Conservation (phyloP, 1,139 yeast genomes). For the Suhomyces terraborum region DNA sequence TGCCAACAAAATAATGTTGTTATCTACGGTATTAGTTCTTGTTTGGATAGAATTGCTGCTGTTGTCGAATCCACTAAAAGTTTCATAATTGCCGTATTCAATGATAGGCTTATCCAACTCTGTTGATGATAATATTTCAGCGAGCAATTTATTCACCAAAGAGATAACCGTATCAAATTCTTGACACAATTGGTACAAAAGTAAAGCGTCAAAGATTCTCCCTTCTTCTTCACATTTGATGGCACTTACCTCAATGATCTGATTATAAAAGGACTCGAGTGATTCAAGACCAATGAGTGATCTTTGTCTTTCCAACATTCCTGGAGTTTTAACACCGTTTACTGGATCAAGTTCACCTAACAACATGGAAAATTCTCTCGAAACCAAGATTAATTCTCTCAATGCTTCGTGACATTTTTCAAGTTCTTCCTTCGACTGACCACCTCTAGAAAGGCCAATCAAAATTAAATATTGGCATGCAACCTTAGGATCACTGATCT, state of each 20-base stretch:
- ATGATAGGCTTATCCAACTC: slow-evolving; percentile 68
- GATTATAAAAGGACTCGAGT: slow-evolving; percentile 48
- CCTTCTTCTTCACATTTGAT: slow-evolving; percentile 91
- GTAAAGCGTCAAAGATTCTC: slow-evolving; percentile 79
- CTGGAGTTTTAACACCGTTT: slow-evolving; percentile 80
- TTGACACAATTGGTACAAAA: slow-evolving; percentile 84
- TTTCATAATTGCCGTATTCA: slow-evolving; percentile 39
- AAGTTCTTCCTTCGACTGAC: slow-evolving; percentile 45
- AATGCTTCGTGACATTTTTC: slow-evolving; percentile 75
- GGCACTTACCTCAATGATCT: slow-evolving; percentile 85
- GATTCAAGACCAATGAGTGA: slow-evolving; percentile 61
- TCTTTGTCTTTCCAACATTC: slow-evolving; percentile 80
- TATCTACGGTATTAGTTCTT: slow-evolving; percentile 36
- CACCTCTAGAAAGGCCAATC: slow-evolving; percentile 57
- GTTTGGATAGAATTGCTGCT: slow-evolving; percentile 5
- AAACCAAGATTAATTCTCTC: slow-evolving; percentile 79
- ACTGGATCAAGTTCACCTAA: slow-evolving; percentile 70
- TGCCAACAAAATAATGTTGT: slow-evolving; percentile 57
- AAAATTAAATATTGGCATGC: slow-evolving; percentile 86
- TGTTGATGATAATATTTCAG: slow-evolving; percentile 74
- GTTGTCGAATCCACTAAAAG: slow-evolving; percentile 21
- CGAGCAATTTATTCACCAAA: slow-evolving; percentile 73
- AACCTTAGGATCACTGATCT: slow-evolving; percentile 81
- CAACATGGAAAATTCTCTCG: slow-evolving; percentile 79
- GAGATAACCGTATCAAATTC: slow-evolving; percentile 84